Percentiles rank a stretch among this genome's conserved stretches.
These are phyloP conservation scores for Eucalyptus microcorys DNA, from an alignment of 345 rosid genomes.

Conservation along the genomic window DNA sequence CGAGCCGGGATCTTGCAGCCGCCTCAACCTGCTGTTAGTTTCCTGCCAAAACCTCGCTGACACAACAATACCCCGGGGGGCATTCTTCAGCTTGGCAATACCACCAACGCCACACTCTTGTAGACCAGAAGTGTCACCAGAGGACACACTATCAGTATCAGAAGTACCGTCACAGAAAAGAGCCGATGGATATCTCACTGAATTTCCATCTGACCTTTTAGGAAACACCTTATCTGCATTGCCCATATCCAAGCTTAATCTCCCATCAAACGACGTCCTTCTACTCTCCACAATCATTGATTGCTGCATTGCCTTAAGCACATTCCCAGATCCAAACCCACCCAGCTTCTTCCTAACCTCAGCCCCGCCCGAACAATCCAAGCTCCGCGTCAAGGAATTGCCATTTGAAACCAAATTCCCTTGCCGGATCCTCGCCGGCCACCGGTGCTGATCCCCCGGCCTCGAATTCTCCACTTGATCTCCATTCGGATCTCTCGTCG, in stretches of 20 bases:
- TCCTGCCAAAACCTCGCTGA: slow-evolving; percentile 96
- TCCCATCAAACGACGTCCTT: slow-evolving; percentile 35
- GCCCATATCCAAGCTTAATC: slow-evolving; percentile 47
- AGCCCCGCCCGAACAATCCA: slow-evolving; percentile 17
- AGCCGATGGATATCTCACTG: background rate
- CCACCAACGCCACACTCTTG: slow-evolving; percentile 30
- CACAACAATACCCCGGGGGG: slow-evolving; percentile 22
- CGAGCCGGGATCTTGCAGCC: slow-evolving; percentile 81
- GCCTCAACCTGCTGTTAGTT: slow-evolving; percentile 77
- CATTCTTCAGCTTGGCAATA: slow-evolving; percentile 24
- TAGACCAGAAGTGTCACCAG: slow-evolving; percentile 57
- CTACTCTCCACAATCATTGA: slow-evolving; percentile 42
- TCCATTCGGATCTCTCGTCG: slow-evolving; percentile 14
- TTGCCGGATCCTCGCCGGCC: slow-evolving; percentile 70
- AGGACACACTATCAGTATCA: slow-evolving; percentile 75
- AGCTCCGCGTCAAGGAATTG: slow-evolving; percentile 37
- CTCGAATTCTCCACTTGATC: slow-evolving; percentile 71
- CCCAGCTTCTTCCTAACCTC: slow-evolving; percentile 13
- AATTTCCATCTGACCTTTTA: slow-evolving; percentile 19
- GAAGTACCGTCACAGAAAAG: slow-evolving; percentile 15
- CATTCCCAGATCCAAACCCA: slow-evolving; percentile 59
- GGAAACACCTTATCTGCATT: slow-evolving; percentile 16
- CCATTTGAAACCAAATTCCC: slow-evolving; percentile 18
- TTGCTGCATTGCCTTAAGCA: slow-evolving; percentile 41
- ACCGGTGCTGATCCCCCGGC: slow-evolving; percentile 51